These are phyloP conservation scores for Spergularia azorica DNA, from an alignment of 179 eudicot genomes.

Conservation along the genomic window DNA sequence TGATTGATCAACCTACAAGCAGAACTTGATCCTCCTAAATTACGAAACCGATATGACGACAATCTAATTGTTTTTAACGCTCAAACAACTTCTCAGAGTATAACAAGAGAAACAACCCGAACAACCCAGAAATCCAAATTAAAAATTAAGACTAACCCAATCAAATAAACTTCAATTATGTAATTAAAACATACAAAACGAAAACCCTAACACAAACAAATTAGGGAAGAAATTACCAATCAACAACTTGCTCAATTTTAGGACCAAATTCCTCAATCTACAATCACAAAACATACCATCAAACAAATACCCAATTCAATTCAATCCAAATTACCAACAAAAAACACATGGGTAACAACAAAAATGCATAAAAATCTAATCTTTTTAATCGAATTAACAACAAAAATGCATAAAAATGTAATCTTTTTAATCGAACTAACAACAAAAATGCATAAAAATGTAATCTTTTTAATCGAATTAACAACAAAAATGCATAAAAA, in stretches of 20 bases:
- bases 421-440: background rate
- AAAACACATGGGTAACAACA: background rate
- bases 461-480: too few relatives aligned
- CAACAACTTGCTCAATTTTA: conserved; percentile 78
- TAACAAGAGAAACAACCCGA: background rate
- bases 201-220: background rate
- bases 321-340: background rate
- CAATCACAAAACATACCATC: conserved; percentile 20
- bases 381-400: background rate
- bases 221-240: conserved; percentile 50
- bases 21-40: background rate
- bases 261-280: conserved; percentile 71
- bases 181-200: background rate
- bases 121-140: too few relatives aligned
- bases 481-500: background rate
- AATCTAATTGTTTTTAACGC: background rate
- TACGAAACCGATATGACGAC: background rate
- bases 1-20: background rate
- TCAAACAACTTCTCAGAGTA: background rate
- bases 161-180: background rate
- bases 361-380: background rate
- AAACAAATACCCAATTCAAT: conserved; percentile 14
- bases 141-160: background rate
- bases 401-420: background rate
- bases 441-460: conserved; percentile 5